These are phyloP conservation scores for Dillenia turbinata DNA, from an alignment of 164 flowering plant genomes.

Conservation along the genomic window DNA sequence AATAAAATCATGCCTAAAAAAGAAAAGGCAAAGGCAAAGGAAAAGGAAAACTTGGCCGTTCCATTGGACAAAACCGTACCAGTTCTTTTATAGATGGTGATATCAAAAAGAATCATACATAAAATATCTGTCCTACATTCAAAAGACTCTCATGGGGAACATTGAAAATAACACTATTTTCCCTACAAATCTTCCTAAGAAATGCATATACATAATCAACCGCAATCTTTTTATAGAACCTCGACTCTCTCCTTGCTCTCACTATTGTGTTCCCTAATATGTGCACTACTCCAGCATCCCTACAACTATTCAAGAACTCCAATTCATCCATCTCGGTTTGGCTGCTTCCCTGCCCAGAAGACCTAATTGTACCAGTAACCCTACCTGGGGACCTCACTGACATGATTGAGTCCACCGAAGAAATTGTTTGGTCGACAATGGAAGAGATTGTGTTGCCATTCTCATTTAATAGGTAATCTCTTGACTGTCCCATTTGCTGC, in stretches of 20 bases:
- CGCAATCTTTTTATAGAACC: slow-evolving; percentile 64
- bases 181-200: slow-evolving; percentile 90
- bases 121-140: slow-evolving; percentile 82
- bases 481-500: slow-evolving; percentile 49
- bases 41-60: no score
- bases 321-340: slow-evolving; percentile 63
- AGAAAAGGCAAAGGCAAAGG: no score
- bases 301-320: slow-evolving; percentile 68
- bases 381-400: slow-evolving; percentile 37
- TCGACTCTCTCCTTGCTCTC: slow-evolving; percentile 68
- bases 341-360: slow-evolving; percentile 45
- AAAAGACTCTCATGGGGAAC: slow-evolving; percentile 86
- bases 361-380: slow-evolving; percentile 16
- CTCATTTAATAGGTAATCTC: slow-evolving; percentile 28
- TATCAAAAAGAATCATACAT: slow-evolving; percentile 37
- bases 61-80: no score
- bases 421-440: slow-evolving; percentile 33
- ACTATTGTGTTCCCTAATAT: slow-evolving; percentile 86
- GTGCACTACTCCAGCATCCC: slow-evolving; percentile 94
- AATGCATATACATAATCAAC: slow-evolving; percentile 88
- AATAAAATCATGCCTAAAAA: no score
- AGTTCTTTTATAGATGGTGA: no score
- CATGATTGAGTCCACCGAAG: slow-evolving; percentile 66
- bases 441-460: slow-evolving; percentile 33
- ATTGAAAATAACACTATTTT: slow-evolving; percentile 74